Conservation (phyloP, 2,329 filamentous ascomycete species). For the Ascochyta clinopodiicola region DNA sequence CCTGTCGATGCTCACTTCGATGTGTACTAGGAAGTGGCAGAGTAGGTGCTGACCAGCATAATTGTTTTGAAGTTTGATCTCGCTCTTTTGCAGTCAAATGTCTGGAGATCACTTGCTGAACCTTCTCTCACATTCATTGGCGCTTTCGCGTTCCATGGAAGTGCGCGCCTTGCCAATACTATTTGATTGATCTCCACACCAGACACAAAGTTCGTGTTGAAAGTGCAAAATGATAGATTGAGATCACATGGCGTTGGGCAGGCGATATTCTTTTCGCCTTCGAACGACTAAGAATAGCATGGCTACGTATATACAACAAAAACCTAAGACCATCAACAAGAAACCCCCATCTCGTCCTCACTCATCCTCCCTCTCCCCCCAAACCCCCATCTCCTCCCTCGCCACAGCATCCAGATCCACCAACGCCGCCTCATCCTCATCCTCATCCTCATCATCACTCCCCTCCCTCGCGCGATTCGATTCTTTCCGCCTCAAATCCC, state of each 20-base stretch:
- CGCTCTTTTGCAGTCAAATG: background rate
- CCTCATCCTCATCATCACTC: constrained; percentile 28
- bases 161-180: no score
- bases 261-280: no score
- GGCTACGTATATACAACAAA: no score
- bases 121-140: no score
- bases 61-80: background rate
- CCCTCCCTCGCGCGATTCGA: constrained; percentile 18
- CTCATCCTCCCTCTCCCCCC: constrained; percentile 40
- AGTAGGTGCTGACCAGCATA: background rate
- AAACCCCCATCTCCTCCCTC: constrained; percentile 46
- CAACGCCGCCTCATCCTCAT: constrained; percentile 23
- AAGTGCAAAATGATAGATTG: no score
- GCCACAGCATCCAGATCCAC: constrained; percentile 46
- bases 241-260: no score
- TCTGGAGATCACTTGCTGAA: no score
- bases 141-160: no score
- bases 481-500: constrained; percentile 39
- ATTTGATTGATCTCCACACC: background rate
- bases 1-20: constrained; percentile 54
- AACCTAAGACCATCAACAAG: no score
- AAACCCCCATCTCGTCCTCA: background rate
- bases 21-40: constrained; percentile 5
- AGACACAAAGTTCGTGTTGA: no score
- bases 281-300: background rate